phyloP scores from a whole-genome alignment of 192 early-diverging fungal species.

The Entomortierella parvispora region DNA sequence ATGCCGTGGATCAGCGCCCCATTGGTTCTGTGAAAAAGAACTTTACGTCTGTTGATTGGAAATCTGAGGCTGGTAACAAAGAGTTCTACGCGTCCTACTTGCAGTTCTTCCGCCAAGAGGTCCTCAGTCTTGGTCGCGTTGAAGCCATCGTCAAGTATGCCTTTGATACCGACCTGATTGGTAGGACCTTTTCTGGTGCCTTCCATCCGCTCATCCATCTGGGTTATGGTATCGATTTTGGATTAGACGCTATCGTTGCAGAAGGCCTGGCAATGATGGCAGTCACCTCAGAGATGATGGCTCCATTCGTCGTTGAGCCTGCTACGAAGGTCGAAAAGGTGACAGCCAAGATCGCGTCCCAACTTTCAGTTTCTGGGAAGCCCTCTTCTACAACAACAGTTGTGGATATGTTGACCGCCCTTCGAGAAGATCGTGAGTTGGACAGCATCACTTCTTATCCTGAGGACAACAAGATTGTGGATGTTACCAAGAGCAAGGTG shows the following conservation, averaged over 20 bases:
- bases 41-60: constrained; percentile 54
- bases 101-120: constrained; percentile 58
- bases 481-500: constrained; percentile 7
- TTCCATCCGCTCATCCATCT: constrained; percentile 72
- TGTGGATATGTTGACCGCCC: constrained; percentile 39
- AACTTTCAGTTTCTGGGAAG: constrained; percentile 9
- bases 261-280: constrained; percentile 63
- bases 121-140: constrained; percentile 49
- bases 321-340: background rate
- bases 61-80: constrained; percentile 44
- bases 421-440: constrained; percentile 49
- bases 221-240: constrained; percentile 72
- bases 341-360: constrained; percentile 20
- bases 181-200: constrained; percentile 57
- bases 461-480: constrained; percentile 2
- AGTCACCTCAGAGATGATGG: constrained; percentile 42
- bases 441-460: constrained; percentile 17
- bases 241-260: constrained; percentile 59
- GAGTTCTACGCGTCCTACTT: constrained; percentile 59
- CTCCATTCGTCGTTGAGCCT: constrained; percentile 14
- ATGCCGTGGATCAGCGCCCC: constrained; percentile 47
- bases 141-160: constrained; percentile 55
- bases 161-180: constrained; percentile 56
- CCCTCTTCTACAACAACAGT: constrained; percentile 23
- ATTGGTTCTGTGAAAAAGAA: constrained; percentile 19